A percentile compares a stretch with the other conserved stretches of the same genome.
These are phyloP conservation scores for Rhynchospora breviuscula DNA, from an alignment of 176 grass and related monocot species.

Conservation along the genomic window DNA sequence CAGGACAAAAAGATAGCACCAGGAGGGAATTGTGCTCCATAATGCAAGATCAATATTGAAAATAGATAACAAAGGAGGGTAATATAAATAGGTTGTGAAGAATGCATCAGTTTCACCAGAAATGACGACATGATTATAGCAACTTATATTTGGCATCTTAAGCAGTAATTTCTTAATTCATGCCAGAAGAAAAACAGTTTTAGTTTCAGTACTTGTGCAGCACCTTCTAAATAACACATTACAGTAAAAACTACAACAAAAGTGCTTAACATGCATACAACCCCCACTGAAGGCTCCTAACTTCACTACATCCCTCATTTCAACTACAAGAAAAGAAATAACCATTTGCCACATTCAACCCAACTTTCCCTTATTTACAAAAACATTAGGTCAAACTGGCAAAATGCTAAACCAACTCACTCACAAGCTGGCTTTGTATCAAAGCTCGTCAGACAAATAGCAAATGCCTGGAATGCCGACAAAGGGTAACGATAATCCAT, in stretches of 20 bases:
- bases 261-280: neutral
- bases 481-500: slow-evolving; percentile 96
- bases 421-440: slow-evolving; percentile 96
- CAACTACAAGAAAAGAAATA: slow-evolving; percentile 5
- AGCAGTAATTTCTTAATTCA: neutral
- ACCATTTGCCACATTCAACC: neutral
- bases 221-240: slow-evolving; percentile 10
- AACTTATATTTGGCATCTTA: neutral
- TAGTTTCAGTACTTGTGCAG: neutral
- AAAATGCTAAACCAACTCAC: slow-evolving; percentile 17
- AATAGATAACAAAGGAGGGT: too few species aligned
- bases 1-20: too few species aligned
- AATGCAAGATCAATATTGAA: too few species aligned
- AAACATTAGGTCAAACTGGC: neutral
- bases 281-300: neutral
- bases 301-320: neutral
- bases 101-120: neutral
- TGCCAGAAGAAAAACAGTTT: neutral
- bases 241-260: neutral
- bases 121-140: neutral
- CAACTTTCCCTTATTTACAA: neutral
- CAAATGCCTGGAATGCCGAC: slow-evolving; percentile 88
- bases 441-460: slow-evolving; percentile 94
- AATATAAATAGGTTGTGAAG: too few species aligned
- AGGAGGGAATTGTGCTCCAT: too few species aligned